Evolutionary conservation across 2,329 filamentous ascomycete species (phyloP).

Genomic region (Cladophialophora carrionii): DNA sequence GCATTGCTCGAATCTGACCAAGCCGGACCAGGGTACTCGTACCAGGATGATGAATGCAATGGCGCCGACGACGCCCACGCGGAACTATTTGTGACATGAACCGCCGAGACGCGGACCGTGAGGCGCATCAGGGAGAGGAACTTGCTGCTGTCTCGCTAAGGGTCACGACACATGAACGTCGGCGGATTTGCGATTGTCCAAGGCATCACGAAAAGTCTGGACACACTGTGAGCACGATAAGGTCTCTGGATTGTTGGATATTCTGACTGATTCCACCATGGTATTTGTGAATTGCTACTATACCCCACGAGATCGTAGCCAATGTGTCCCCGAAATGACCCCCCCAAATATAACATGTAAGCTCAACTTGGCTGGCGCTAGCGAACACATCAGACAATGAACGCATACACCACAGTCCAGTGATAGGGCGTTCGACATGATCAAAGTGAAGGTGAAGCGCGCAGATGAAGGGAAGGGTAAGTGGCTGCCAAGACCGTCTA

Average conservation of each 20-base stretch:
- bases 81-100: constrained; percentile 18
- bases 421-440: neutral
- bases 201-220: constrained; percentile 75
- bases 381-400: neutral
- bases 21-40: neutral
- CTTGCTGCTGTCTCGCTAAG: constrained; percentile 63
- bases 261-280: neutral
- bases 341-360: neutral
- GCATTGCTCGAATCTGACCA: constrained; percentile 4
- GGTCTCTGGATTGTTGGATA: no score
- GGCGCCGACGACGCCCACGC: constrained; percentile 4
- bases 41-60: neutral
- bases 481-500: neutral
- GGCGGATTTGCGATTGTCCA: constrained; percentile 70
- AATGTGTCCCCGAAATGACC: neutral
- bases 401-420: no score
- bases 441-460: neutral
- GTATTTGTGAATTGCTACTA: neutral
- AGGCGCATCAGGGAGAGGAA: constrained; percentile 65
- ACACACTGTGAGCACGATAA: constrained; percentile 70
- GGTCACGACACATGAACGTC: constrained; percentile 72
- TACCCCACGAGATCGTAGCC: neutral
- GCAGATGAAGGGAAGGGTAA: neutral
- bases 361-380: neutral
- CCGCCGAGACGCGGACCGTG: constrained; percentile 17